These are phyloP conservation scores for Penicillium verrucosum DNA, from an alignment of 2,329 filamentous ascomycete species.

Conservation along the genomic window DNA sequence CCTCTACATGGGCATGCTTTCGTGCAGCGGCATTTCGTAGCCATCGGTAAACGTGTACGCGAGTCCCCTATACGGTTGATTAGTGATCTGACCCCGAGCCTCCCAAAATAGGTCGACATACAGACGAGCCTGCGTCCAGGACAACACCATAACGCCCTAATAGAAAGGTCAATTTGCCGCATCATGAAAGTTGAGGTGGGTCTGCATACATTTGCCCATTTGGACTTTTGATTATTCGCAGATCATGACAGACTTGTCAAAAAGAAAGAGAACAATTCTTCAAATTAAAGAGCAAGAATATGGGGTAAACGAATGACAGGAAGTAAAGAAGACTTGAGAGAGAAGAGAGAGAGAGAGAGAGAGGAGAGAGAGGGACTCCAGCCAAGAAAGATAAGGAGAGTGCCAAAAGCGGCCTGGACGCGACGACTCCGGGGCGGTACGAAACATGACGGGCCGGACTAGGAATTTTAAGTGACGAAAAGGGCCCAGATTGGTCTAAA, in stretches of 20 bases:
- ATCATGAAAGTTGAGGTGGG: background rate
- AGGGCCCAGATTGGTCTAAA: conserved; percentile 2
- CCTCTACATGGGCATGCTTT: conserved; percentile 56
- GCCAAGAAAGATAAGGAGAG: conserved; percentile 18
- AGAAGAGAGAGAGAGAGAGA: background rate
- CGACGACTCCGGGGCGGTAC: conserved; percentile 19
- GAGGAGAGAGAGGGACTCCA: background rate
- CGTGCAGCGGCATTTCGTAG: conserved; percentile 68
- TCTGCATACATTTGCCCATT: conserved; percentile 44
- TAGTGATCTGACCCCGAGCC: conserved; percentile 6
- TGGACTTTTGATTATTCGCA: conserved; percentile 27
- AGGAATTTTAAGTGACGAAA: background rate
- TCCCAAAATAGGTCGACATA: conserved; percentile 34
- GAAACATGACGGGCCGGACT: conserved; percentile 18
- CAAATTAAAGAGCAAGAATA: conserved; percentile 9
- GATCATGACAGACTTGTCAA: conserved; percentile 30
- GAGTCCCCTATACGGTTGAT: conserved; percentile 63
- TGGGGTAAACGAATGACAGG: conserved; percentile 7
- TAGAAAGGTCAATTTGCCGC: background rate
- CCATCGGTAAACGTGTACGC: conserved; percentile 93
- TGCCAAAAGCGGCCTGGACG: conserved; percentile 20
- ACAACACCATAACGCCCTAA: conserved; percentile 80
- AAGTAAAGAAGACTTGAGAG: conserved; percentile 2
- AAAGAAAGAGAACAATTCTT: conserved; percentile 7
- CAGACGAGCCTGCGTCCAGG: conserved; percentile 93